phyloP scores from a whole-genome alignment of 2,329 filamentous ascomycete species.

The Leptographium flavum region DNA sequence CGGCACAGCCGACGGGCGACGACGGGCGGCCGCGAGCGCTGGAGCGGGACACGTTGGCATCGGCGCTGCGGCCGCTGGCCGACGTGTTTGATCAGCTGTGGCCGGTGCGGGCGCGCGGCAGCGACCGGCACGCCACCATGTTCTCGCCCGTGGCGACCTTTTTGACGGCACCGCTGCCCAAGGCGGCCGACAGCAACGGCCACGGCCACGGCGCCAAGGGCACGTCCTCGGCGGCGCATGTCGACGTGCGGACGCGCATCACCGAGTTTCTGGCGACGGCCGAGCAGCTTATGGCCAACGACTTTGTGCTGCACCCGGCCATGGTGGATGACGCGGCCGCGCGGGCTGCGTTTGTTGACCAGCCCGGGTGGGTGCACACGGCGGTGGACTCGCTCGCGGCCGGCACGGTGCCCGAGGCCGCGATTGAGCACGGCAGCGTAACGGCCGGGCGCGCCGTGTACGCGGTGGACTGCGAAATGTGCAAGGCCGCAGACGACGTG shows the following conservation, averaged over 20 bases:
- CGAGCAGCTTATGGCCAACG: conserved; percentile 67
- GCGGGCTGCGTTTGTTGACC: conserved; percentile 34
- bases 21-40: conserved; percentile 45
- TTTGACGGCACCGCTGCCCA: conserved; percentile 59
- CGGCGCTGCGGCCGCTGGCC: conserved; percentile 50
- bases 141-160: conserved; percentile 81
- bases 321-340: conserved; percentile 45
- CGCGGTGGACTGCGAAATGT: conserved; percentile 95
- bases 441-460: conserved; percentile 69
- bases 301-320: conserved; percentile 73
- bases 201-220: conserved; percentile 40
- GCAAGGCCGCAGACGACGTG: conserved; percentile 64
- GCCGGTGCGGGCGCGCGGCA: conserved; percentile 78
- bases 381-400: conserved; percentile 51
- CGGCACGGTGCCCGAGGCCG: conserved; percentile 49
- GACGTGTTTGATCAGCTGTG: conserved; percentile 80
- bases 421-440: conserved; percentile 68
- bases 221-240: conserved; percentile 26
- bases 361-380: conserved; percentile 74
- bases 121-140: conserved; percentile 61
- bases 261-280: conserved; percentile 61
- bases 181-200: conserved; percentile 43
- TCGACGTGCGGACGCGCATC: conserved; percentile 68
- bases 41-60: conserved; percentile 33
- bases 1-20: conserved; percentile 22